Conservation (phyloP, 2,329 filamentous ascomycete genomes). For the Penicillium corylophilum region DNA sequence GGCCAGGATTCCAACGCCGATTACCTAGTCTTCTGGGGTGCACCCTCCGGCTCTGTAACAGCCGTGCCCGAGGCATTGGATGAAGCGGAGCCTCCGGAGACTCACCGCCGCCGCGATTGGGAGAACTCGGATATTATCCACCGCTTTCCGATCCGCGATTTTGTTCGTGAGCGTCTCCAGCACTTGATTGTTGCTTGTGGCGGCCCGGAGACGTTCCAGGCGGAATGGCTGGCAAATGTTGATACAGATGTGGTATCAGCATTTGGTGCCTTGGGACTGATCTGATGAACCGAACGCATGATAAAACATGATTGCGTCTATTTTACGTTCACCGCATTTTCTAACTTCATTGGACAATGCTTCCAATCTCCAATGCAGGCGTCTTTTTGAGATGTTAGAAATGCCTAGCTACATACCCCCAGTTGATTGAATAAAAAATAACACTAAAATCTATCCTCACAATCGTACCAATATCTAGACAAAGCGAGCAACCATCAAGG, state of each 20-base stretch:
- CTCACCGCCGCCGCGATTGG: constrained; percentile 41
- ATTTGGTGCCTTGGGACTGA: constrained; percentile 39
- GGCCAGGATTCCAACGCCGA: constrained; percentile 41
- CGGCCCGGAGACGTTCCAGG: constrained; percentile 43
- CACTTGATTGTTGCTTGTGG: constrained; percentile 41
- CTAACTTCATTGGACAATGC: neutral
- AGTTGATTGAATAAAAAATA: constrained; percentile 3
- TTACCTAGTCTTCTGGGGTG: constrained; percentile 44
- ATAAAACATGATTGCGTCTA: neutral
- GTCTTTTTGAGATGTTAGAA: neutral
- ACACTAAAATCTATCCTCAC: neutral
- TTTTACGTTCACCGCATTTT: neutral
- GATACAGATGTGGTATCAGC: constrained; percentile 43
- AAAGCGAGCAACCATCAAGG: neutral
- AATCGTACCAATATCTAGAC: neutral
- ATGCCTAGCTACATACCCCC: constrained; percentile 23
- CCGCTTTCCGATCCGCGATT: constrained; percentile 46
- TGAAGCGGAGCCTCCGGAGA: constrained; percentile 42
- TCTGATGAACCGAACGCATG: constrained; percentile 19
- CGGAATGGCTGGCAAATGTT: constrained; percentile 45
- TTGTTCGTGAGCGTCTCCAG: constrained; percentile 43
- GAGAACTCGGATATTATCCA: constrained; percentile 44
- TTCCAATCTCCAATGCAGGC: neutral
- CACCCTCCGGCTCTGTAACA: constrained; percentile 19
- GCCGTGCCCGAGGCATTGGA: constrained; percentile 34